These are phyloP conservation scores for Conticribra guillardii DNA, from an alignment of 108 stramenopile species.

Conservation along the genomic window DNA sequence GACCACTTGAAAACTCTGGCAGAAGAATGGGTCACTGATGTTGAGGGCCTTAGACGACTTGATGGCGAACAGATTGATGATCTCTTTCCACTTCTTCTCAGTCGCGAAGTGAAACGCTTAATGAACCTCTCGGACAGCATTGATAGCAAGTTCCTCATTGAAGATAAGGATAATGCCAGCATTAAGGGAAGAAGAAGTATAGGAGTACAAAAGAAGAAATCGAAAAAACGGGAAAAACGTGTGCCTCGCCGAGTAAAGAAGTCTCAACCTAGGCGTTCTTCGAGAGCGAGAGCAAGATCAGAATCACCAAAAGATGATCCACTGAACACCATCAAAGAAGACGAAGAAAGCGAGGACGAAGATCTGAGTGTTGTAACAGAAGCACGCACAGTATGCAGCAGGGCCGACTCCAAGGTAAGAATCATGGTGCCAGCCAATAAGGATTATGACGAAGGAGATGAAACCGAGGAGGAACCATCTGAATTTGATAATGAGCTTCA, in stretches of 20 bases:
- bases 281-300: conserved; percentile 3
- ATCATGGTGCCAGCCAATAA: conserved; percentile 9
- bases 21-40: conserved; percentile 59
- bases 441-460: conserved; percentile 6
- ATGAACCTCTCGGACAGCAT: conserved; percentile 39
- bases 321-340: conserved; percentile 27
- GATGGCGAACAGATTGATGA: conserved; percentile 42
- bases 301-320: conserved; percentile 1
- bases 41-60: conserved; percentile 45
- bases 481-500: conserved; percentile 30
- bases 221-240: conserved; percentile 36
- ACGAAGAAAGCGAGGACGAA: conserved; percentile 19
- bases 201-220: conserved; percentile 24
- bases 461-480: conserved; percentile 13
- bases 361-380: conserved; percentile 12
- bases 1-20: conserved; percentile 29
- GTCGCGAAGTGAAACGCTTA: conserved; percentile 45
- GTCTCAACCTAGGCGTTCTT: neutral
- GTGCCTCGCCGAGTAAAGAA: conserved; percentile 29
- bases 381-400: conserved; percentile 13
- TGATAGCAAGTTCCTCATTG: conserved; percentile 43
- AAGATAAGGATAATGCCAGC: conserved; percentile 8
- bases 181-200: conserved; percentile 3
- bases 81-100: conserved; percentile 47
- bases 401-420: conserved; percentile 16